These are phyloP conservation scores for Dictyostelium brefeldianum DNA, from an alignment of 78 protist species.

Conservation along the genomic window DNA sequence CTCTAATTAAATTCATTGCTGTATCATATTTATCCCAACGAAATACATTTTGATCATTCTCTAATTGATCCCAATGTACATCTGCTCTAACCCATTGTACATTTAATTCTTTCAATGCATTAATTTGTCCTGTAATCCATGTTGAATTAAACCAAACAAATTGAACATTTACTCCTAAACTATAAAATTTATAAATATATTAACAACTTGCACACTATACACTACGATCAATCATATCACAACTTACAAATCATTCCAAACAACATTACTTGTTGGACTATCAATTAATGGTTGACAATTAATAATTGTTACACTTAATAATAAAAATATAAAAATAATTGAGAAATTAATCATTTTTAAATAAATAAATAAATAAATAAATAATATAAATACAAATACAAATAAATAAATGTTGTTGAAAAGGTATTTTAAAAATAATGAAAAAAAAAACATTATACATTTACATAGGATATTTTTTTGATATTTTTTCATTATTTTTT, in stretches of 20 bases:
- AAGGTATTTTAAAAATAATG: no score
- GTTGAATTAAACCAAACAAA: background rate
- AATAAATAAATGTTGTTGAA: background rate
- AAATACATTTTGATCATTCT: background rate
- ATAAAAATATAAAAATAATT: background rate
- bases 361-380: background rate
- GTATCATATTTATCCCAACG: background rate
- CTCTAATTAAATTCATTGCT: background rate
- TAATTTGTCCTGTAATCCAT: background rate
- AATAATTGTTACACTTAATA: background rate
- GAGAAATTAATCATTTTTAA: background rate
- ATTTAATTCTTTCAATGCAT: background rate
- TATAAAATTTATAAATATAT: background rate
- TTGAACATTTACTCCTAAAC: conserved; percentile 9
- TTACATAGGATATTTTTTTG: no score
- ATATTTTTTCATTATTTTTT: no score
- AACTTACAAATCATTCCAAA: background rate
- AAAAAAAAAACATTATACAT: no score
- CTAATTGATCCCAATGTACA: conserved; percentile 13
- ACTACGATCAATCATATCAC: background rate
- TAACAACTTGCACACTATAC: background rate
- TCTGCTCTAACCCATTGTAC: background rate
- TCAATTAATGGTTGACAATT: background rate
- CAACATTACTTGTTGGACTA: background rate
- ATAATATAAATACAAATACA: background rate